Base-by-base conservation (phyloP, 805 yeast genomes). In the Groenewaldozyma tartarivorans region DNA sequence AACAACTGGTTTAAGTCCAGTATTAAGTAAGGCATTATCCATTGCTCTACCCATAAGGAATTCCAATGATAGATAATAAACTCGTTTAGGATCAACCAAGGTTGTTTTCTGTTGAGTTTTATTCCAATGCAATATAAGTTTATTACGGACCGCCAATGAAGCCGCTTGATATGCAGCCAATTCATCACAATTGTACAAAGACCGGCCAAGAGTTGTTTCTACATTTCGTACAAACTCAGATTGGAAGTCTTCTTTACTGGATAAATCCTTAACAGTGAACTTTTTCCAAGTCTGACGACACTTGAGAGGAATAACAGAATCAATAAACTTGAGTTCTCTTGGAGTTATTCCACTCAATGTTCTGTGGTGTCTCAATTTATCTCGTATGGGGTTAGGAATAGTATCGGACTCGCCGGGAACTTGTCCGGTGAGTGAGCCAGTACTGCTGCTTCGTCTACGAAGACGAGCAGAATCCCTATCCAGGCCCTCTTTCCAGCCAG, bases 21-120 rank as follows among this genome's bases (percentile, higher is more conserved):
- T 71, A 61, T 88, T 87, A 62, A 87, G 81, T 65, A 88, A 66
- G 24, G 96, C 95, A 59, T 88, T 88, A 62, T 88, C 96, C 71
- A 87, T 70, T 36, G 96, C 95, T 55, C 95, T 75, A 35, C 96
- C 96, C 95, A 87, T 85, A 48, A 87, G 67, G 58, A 85, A 87
- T 64, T 87, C 96, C 51, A 87, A 68, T 2, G 94, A 83, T 46
- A 87, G 61, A 58, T 87, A 87, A 63, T 87, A 87, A 33, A 87
- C 80, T 48, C 96, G 70, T 64, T 87, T 87, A 37, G 81, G 83
- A 56, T 83, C 94, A 53, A 75, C 78, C 36, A 80, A 62, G 13
- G 96, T 86, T 62, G 84, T 92, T 55, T 75, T 71, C 63, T 87
- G 96, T 64, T 87, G 96, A 31, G 96, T 87, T 61, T 80, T 78